Conservation (phyloP, 2,329 filamentous ascomycete species). For the Cercospora canescens region DNA sequence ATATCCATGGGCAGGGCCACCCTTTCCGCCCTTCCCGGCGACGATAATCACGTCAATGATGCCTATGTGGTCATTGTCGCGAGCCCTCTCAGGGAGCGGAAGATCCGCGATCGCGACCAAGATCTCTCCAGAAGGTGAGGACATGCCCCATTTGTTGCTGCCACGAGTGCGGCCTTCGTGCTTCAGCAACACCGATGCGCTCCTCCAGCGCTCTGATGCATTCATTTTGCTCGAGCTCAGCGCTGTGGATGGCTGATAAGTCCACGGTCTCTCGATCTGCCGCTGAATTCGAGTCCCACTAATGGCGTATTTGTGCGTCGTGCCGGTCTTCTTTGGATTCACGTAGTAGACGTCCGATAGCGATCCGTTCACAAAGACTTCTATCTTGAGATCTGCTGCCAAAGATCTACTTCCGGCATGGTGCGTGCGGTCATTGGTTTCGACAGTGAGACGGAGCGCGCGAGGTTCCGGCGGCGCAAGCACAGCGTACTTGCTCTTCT, state of each 20-base stretch:
- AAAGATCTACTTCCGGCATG: background rate
- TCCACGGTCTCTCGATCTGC: constrained; percentile 48
- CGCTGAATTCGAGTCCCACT: constrained; percentile 41
- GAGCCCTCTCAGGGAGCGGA: constrained; percentile 38
- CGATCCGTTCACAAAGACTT: constrained; percentile 51
- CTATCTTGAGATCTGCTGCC: constrained; percentile 43
- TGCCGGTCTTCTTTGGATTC: constrained; percentile 18
- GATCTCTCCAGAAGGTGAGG: constrained; percentile 40
- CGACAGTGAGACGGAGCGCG: constrained; percentile 16
- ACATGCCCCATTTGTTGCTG: constrained; percentile 33
- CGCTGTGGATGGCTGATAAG: constrained; percentile 35
- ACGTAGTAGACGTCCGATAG: constrained; percentile 34
- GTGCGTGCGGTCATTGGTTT: constrained; percentile 7
- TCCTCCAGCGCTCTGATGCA: constrained; percentile 38
- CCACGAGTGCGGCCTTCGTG: constrained; percentile 40
- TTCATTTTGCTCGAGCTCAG: constrained; percentile 5
- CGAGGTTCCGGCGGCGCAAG: constrained; percentile 7
- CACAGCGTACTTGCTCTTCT: background rate
- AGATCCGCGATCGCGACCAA: constrained; percentile 41
- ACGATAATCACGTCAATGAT: constrained; percentile 33
- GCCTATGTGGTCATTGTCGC: constrained; percentile 30
- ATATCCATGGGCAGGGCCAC: constrained; percentile 24
- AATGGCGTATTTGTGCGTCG: constrained; percentile 28
- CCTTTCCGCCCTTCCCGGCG: constrained; percentile 32
- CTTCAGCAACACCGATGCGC: constrained; percentile 34